Percentiles rank a stretch among this genome's conserved stretches.
Evolutionary conservation across 139 green algal species (phyloP).

Genomic region (Picochlorum costavermella): DNA sequence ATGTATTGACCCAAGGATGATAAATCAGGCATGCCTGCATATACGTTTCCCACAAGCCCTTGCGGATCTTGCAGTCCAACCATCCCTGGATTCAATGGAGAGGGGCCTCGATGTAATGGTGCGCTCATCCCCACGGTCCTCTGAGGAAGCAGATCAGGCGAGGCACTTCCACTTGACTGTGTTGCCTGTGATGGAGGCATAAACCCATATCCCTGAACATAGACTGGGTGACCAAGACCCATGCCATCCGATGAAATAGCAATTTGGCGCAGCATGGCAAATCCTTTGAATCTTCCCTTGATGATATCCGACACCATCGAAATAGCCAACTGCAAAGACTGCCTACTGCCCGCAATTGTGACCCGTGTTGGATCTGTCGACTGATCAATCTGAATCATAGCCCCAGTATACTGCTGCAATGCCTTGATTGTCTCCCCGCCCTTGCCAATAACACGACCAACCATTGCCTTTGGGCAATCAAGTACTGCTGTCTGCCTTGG

Average conservation of each 20-base stretch:
- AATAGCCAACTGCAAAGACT: slow-evolving; percentile 35
- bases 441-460: slow-evolving; percentile 90
- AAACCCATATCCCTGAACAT: slow-evolving; percentile 48
- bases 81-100: too few species aligned
- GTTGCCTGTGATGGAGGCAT: slow-evolving; percentile 40
- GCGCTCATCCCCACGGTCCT: too few species aligned
- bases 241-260: slow-evolving; percentile 13
- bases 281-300: slow-evolving; percentile 51
- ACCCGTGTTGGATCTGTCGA: slow-evolving; percentile 68
- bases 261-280: slow-evolving; percentile 49
- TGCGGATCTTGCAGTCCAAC: too few species aligned
- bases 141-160: neutral
- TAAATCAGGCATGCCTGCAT: neutral
- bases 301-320: slow-evolving; percentile 47
- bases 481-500: slow-evolving; percentile 46
- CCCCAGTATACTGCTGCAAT: slow-evolving; percentile 73
- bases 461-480: slow-evolving; percentile 77
- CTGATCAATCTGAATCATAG: slow-evolving; percentile 85
- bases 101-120: too few species aligned
- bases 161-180: slow-evolving; percentile 1
- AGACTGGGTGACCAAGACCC: slow-evolving; percentile 25
- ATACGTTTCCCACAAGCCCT: too few species aligned
- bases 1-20: neutral
- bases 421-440: slow-evolving; percentile 89
- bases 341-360: slow-evolving; percentile 65